These are phyloP conservation scores for Flaveria ramosissima DNA, from an alignment of 129 eudicot genomes.

Conservation along the genomic window DNA sequence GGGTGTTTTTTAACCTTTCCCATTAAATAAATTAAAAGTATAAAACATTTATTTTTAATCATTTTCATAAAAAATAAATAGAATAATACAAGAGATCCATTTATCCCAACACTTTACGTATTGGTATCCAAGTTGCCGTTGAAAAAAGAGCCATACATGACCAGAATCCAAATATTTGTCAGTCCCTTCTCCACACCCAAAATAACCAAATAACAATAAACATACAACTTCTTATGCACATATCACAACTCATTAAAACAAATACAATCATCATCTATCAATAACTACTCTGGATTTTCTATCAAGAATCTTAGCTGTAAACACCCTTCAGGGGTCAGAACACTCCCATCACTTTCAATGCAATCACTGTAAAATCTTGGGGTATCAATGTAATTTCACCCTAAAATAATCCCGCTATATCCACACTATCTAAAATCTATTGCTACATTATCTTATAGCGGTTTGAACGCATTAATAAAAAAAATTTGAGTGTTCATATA, in stretches of 20 bases:
- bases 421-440: too few species aligned
- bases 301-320: constrained; percentile 43
- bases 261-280: neutral
- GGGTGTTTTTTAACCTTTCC: too few species aligned
- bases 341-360: constrained; percentile 31
- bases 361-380: constrained; percentile 29
- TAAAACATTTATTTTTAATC: neutral
- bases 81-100: neutral
- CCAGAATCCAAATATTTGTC: constrained; percentile 28
- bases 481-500: too few species aligned
- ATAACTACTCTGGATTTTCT: neutral
- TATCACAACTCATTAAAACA: neutral
- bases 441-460: too few species aligned
- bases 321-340: constrained; percentile 18
- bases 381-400: neutral
- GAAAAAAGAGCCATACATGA: constrained; percentile 19
- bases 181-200: neutral
- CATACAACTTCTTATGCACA: neutral
- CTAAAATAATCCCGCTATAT: too few species aligned
- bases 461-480: too few species aligned
- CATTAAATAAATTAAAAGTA: neutral
- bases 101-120: neutral
- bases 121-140: constrained; percentile 17
- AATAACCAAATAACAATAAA: neutral
- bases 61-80: neutral